Conservation (phyloP, 306 rosid species). For the Senna siamea region DNA sequence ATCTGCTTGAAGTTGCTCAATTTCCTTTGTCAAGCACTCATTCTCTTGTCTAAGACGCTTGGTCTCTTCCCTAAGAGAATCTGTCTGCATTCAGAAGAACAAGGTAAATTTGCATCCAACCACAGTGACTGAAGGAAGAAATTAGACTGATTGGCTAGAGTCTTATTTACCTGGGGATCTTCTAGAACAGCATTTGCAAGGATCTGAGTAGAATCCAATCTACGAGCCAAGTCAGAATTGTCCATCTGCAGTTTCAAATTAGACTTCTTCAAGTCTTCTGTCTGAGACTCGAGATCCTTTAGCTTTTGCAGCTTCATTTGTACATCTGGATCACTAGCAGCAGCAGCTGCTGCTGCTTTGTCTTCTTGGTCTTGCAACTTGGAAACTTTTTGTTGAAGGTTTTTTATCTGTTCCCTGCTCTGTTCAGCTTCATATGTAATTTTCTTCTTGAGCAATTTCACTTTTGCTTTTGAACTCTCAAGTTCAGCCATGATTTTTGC, state of each 20-base stretch:
- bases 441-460: slow-evolving; percentile 59
- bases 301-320: slow-evolving; percentile 57
- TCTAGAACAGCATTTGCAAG: slow-evolving; percentile 73
- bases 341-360: slow-evolving; percentile 39
- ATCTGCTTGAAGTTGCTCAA: slow-evolving; percentile 68
- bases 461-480: slow-evolving; percentile 58
- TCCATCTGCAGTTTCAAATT: slow-evolving; percentile 63
- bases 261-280: slow-evolving; percentile 58
- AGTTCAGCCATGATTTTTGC: slow-evolving; percentile 65
- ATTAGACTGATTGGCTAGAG: background rate
- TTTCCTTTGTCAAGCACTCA: slow-evolving; percentile 48
- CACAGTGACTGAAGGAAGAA: slow-evolving; percentile 16
- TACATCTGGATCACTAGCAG: slow-evolving; percentile 42
- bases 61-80: slow-evolving; percentile 50
- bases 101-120: slow-evolving; percentile 17
- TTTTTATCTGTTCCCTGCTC: slow-evolving; percentile 58
- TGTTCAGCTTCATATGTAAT: slow-evolving; percentile 61
- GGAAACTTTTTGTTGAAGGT: slow-evolving; percentile 61
- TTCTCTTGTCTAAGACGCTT: slow-evolving; percentile 59
- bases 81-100: slow-evolving; percentile 47
- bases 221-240: slow-evolving; percentile 63
- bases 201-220: slow-evolving; percentile 75
- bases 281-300: slow-evolving; percentile 57
- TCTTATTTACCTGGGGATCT: slow-evolving; percentile 55
- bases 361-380: slow-evolving; percentile 62